Conservation (phyloP, 2,329 filamentous ascomycete genomes). For the Emydomyces testavorans region DNA sequence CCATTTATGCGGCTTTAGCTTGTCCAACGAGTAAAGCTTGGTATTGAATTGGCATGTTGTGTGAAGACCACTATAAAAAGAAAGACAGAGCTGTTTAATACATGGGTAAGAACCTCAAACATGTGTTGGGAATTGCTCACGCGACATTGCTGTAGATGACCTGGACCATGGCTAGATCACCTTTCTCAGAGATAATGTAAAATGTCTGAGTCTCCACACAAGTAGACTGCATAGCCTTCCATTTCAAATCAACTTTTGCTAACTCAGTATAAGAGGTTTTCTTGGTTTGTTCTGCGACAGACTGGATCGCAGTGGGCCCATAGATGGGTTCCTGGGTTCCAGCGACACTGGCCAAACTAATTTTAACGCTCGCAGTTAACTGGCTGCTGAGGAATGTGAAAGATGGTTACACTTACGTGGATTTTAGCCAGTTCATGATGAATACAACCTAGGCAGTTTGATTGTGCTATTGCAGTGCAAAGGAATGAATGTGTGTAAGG, state of each 20-base stretch:
- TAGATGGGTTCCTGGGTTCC: constrained; percentile 96
- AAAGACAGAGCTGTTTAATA: constrained; percentile 12
- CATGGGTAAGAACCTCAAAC: constrained; percentile 2
- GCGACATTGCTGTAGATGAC: constrained; percentile 96
- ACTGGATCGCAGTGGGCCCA: constrained; percentile 73
- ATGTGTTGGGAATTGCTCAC: constrained; percentile 43
- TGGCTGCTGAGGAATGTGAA: constrained; percentile 43
- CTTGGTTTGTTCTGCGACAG: constrained; percentile 70
- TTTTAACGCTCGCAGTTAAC: constrained; percentile 29
- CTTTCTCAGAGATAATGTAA: constrained; percentile 72
- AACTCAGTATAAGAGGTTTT: constrained; percentile 70
- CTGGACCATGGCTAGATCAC: constrained; percentile 67
- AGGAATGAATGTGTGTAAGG: too few species aligned
- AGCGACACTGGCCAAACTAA: constrained; percentile 61
- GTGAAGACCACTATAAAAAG: constrained; percentile 58
- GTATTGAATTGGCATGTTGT: constrained; percentile 88
- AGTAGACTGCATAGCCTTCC: constrained; percentile 69
- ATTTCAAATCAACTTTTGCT: constrained; percentile 66
- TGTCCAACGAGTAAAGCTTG: constrained; percentile 75
- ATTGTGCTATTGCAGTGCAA: too few species aligned
- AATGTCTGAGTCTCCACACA: constrained; percentile 92
- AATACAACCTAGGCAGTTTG: constrained; percentile 24
- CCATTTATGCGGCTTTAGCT: constrained; percentile 66
- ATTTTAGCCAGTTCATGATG: constrained; percentile 93
- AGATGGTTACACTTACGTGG: constrained; percentile 64